These are phyloP conservation scores for Berberis thunbergii DNA, from an alignment of 164 flowering plant species.

Conservation along the genomic window DNA sequence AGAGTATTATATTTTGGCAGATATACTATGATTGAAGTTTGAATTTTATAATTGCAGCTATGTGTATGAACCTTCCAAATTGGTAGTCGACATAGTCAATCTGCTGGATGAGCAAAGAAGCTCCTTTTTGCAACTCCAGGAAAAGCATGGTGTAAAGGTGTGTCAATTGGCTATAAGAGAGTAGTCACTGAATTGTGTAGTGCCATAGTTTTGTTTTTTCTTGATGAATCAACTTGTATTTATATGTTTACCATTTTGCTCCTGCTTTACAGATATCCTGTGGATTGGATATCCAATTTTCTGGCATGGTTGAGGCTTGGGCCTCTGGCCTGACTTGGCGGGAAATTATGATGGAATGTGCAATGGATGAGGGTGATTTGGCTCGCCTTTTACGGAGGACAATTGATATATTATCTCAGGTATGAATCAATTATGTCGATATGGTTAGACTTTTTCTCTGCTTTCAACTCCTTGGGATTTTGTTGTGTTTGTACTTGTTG, in stretches of 20 bases:
- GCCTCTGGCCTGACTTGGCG: slow-evolving; percentile 92
- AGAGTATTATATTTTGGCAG: no score
- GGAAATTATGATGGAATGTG: slow-evolving; percentile 96
- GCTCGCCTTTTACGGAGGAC: slow-evolving; percentile 84
- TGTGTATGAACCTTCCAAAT: slow-evolving; percentile 69
- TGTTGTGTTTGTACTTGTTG: no score
- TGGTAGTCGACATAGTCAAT: slow-evolving; percentile 39
- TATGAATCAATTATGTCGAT: slow-evolving; percentile 5
- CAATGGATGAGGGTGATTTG: slow-evolving; percentile 97
- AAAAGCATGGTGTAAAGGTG: slow-evolving; percentile 70
- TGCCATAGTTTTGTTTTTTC: no score
- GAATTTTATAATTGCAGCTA: slow-evolving; percentile 31
- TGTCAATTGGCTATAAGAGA: slow-evolving; percentile 9
- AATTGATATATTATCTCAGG: slow-evolving; percentile 80
- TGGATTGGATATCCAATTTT: slow-evolving; percentile 77
- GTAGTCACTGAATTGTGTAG: not conserved
- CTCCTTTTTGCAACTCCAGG: slow-evolving; percentile 59
- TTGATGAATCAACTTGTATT: no score
- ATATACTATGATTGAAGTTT: not conserved
- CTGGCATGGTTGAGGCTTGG: slow-evolving; percentile 99
- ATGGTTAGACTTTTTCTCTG: not conserved
- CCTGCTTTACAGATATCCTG: slow-evolving; percentile 44
- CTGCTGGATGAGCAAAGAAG: slow-evolving; percentile 62
- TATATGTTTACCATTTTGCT: not conserved
- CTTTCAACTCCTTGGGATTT: not conserved